Evolutionary conservation across 495 filamentous ascomycete species (phyloP).

Genomic region (Aspergillus sclerotioniger): DNA sequence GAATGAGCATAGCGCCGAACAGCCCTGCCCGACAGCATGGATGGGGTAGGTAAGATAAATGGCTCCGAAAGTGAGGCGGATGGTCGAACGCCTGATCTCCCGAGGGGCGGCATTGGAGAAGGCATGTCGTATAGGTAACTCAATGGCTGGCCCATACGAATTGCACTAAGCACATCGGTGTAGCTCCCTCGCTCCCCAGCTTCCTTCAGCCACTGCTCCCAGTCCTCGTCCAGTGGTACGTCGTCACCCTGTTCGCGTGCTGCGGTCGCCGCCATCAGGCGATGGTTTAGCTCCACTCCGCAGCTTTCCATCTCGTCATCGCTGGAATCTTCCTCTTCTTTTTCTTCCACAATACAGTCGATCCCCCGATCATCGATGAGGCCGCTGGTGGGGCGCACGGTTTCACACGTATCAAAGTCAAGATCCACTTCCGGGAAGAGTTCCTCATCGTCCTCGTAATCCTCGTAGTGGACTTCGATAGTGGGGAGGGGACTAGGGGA

Average conservation of each 20-base stretch:
- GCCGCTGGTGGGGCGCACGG: constrained; percentile 27
- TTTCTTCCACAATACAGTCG: constrained; percentile 26
- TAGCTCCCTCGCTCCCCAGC: constrained; percentile 61
- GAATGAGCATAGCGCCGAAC: constrained; percentile 24
- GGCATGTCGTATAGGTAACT: constrained; percentile 29
- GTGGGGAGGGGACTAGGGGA: constrained; percentile 34
- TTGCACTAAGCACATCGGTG: constrained; percentile 41
- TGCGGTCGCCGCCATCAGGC: constrained; percentile 66
- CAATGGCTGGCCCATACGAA: constrained; percentile 40
- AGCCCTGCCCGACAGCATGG: constrained; percentile 15
- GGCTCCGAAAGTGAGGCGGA: constrained; percentile 20
- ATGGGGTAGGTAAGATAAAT: constrained; percentile 20
- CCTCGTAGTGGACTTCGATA: constrained; percentile 32
- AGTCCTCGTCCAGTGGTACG: constrained; percentile 71
- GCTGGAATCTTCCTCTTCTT: constrained; percentile 59
- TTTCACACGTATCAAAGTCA: constrained; percentile 27
- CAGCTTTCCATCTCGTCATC: constrained; percentile 70
- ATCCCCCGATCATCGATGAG: constrained; percentile 26
- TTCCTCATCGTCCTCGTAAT: constrained; percentile 33
- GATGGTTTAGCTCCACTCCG: constrained; percentile 68
- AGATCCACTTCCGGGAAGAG: constrained; percentile 32
- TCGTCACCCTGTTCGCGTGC: constrained; percentile 60
- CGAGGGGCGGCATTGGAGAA: constrained; percentile 19
- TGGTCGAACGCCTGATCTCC: constrained; percentile 18
- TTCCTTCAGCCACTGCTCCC: constrained; percentile 85